Conservation (phyloP, 163 green algal species). For the Scenedesmus sp. region DNA sequence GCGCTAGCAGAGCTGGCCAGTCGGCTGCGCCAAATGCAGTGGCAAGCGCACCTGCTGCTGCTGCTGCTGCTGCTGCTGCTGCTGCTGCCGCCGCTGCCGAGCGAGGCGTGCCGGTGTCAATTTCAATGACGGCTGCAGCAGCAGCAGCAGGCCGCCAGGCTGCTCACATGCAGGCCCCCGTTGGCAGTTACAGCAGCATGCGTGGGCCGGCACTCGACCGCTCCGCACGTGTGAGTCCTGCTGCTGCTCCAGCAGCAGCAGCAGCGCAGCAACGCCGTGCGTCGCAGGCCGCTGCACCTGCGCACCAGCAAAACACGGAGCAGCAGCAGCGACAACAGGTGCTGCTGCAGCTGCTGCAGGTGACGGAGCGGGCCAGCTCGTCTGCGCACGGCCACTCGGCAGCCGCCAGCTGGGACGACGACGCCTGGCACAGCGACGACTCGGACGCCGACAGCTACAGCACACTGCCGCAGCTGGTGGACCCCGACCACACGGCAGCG, state of each 20-base stretch:
- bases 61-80: too few species aligned
- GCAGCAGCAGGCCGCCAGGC: neutral
- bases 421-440: neutral
- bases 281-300: neutral
- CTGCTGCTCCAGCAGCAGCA: neutral
- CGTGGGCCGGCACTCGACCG: too few species aligned
- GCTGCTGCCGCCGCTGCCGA: neutral
- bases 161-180: neutral
- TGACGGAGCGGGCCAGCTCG: too few species aligned
- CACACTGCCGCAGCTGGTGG: neutral
- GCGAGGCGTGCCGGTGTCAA: neutral
- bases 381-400: neutral
- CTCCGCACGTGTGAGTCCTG: neutral
- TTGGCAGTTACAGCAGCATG: neutral
- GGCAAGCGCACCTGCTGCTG: too few species aligned
- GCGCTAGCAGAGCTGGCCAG: neutral
- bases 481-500: neutral
- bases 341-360: too few species aligned
- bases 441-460: neutral
- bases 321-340: too few species aligned
- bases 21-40: too few species aligned
- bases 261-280: neutral
- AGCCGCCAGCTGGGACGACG: neutral
- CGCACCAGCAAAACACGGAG: too few species aligned
- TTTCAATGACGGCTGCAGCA: neutral